These are phyloP conservation scores for Galerina sulciceps DNA, from an alignment of 768 basidiomycete species.

Conservation along the genomic window DNA sequence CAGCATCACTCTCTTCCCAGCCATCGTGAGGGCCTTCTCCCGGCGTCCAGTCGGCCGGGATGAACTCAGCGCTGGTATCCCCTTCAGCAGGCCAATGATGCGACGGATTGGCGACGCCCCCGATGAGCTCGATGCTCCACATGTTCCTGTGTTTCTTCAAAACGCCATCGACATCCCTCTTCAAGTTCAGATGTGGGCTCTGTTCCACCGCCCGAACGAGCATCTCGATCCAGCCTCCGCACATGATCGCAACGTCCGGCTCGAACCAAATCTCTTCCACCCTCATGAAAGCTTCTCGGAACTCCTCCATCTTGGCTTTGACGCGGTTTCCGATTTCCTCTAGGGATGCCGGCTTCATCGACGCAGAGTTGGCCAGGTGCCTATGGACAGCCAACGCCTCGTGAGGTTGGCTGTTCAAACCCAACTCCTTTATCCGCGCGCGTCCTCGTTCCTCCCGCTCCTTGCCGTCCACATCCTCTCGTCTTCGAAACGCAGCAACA, in stretches of 20 bases:
- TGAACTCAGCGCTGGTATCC: constrained; percentile 40
- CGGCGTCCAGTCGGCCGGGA: constrained; percentile 51
- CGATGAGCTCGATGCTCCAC: constrained; percentile 53
- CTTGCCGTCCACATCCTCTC: constrained; percentile 33
- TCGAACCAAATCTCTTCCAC: constrained; percentile 58
- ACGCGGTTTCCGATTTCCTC: constrained; percentile 54
- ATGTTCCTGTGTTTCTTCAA: constrained; percentile 30
- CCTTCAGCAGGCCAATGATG: constrained; percentile 34
- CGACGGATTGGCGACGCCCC: constrained; percentile 32
- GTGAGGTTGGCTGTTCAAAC: constrained; percentile 38
- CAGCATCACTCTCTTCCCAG: constrained; percentile 28
- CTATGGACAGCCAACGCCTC: constrained; percentile 48
- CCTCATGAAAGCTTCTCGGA: constrained; percentile 50
- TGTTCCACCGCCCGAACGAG: constrained; percentile 51
- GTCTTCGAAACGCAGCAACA: constrained; percentile 63
- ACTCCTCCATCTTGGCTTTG: constrained; percentile 57
- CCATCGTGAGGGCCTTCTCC: constrained; percentile 35
- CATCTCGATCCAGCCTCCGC: constrained; percentile 67
- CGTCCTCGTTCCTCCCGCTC: constrained; percentile 45
- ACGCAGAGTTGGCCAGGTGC: constrained; percentile 54
- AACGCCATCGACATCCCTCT: constrained; percentile 37
- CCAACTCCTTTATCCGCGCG: constrained; percentile 29
- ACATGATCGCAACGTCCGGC: constrained; percentile 46
- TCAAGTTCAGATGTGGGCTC: constrained; percentile 41
- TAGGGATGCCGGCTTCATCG: constrained; percentile 45